phyloP scores from a whole-genome alignment of 2,329 filamentous ascomycete genomes.

The Passalora sequoiae region DNA sequence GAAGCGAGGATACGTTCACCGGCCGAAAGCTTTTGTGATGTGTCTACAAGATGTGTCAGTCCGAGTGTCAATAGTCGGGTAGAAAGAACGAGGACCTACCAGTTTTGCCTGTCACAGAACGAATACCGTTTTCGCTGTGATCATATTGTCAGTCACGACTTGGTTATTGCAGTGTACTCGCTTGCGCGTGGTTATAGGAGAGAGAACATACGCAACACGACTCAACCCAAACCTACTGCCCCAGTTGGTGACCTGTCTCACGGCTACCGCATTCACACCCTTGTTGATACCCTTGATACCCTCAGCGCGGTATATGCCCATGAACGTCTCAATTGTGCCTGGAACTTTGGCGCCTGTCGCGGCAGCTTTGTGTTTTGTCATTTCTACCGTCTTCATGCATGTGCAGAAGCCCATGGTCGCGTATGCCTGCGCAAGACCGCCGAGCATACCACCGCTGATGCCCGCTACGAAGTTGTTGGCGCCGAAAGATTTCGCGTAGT shows the following conservation, averaged over 20 bases:
- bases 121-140: slow-evolving; percentile 69
- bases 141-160: slow-evolving; percentile 6
- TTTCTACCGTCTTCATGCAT: slow-evolving; percentile 99
- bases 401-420: slow-evolving; percentile 99
- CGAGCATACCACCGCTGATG: slow-evolving; percentile 84
- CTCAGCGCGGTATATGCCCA: slow-evolving; percentile 92
- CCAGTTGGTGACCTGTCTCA: slow-evolving; percentile 99
- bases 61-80: no score
- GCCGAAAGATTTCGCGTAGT: slow-evolving; percentile 72
- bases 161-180: no score
- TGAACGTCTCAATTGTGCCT: slow-evolving; percentile 92
- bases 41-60: no score
- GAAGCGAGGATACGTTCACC: slow-evolving; percentile 86
- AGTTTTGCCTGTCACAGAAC: slow-evolving; percentile 70
- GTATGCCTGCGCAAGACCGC: slow-evolving; percentile 95
- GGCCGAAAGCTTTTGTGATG: slow-evolving; percentile 66
- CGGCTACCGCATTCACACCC: slow-evolving; percentile 96
- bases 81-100: no score
- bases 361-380: slow-evolving; percentile 95
- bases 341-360: slow-evolving; percentile 75
- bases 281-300: slow-evolving; percentile 95
- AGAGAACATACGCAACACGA: slow-evolving; percentile 62
- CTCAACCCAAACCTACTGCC: slow-evolving; percentile 91
- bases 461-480: slow-evolving; percentile 82
- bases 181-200: no score